Percentiles rank a stretch among this genome's conserved stretches.
Conservation (phyloP, 2,329 filamentous ascomycete species). For the Alternaria sp. region DNA sequence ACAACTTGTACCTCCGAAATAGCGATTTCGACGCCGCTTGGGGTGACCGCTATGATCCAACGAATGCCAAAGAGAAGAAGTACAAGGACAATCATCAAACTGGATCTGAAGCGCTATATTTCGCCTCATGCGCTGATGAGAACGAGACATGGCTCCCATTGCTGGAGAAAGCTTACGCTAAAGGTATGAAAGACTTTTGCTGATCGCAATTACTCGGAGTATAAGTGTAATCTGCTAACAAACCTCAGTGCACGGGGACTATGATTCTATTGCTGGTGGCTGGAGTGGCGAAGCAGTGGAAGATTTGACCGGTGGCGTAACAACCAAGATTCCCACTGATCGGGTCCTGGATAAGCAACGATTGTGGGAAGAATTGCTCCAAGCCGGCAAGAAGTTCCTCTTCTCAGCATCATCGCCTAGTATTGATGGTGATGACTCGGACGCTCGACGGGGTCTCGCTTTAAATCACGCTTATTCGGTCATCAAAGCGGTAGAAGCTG, state of each 20-base stretch:
- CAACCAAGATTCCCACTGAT: slow-evolving; percentile 70
- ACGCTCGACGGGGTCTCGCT: slow-evolving; percentile 56
- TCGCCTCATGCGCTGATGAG: slow-evolving; percentile 75
- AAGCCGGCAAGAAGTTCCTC: slow-evolving; percentile 78
- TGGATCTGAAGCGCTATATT: slow-evolving; percentile 78
- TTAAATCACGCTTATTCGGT: slow-evolving; percentile 64
- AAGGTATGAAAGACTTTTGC: slow-evolving; percentile 47
- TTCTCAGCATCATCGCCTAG: slow-evolving; percentile 68
- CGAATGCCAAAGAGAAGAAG: slow-evolving; percentile 61
- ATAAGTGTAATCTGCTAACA: background rate
- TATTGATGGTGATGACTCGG: slow-evolving; percentile 67
- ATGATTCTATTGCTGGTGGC: slow-evolving; percentile 75
- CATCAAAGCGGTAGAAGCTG: slow-evolving; percentile 65
- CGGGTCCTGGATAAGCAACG: slow-evolving; percentile 78
- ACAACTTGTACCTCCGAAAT: slow-evolving; percentile 82
- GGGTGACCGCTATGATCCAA: slow-evolving; percentile 72
- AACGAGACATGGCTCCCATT: slow-evolving; percentile 86
- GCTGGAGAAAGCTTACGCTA: slow-evolving; percentile 83
- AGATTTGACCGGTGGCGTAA: slow-evolving; percentile 72
- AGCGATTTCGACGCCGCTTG: slow-evolving; percentile 77
- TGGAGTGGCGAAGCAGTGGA: slow-evolving; percentile 64
- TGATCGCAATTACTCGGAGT: background rate
- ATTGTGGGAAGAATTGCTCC: slow-evolving; percentile 82
- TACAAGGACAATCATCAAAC: slow-evolving; percentile 76
- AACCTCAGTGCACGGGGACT: slow-evolving; percentile 75